These are phyloP conservation scores for Penicillium paxilli DNA, from an alignment of 495 filamentous ascomycete species.

Conservation along the genomic window DNA sequence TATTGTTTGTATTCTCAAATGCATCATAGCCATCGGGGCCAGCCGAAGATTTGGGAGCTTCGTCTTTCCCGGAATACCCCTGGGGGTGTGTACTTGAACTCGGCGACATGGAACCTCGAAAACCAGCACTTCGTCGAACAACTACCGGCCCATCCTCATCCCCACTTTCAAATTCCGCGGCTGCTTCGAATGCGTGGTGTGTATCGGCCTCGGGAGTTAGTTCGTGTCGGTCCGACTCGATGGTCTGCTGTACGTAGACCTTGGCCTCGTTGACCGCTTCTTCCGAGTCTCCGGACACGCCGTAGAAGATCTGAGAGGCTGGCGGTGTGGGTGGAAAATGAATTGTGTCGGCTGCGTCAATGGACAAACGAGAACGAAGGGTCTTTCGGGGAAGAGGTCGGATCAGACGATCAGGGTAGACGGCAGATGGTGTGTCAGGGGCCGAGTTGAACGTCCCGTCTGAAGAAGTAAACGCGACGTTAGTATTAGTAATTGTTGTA, in stretches of 20 bases:
- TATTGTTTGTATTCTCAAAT: slow-evolving; percentile 98
- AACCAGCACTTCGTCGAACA: slow-evolving; percentile 45
- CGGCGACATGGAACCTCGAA: slow-evolving; percentile 41
- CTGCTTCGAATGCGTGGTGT: slow-evolving; percentile 39
- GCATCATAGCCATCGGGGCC: slow-evolving; percentile 88
- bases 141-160: slow-evolving; percentile 48
- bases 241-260: slow-evolving; percentile 47
- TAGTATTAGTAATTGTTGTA: too few relatives aligned
- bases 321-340: slow-evolving; percentile 73
- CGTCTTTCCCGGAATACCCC: slow-evolving; percentile 24
- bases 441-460: slow-evolving; percentile 57
- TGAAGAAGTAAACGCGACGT: slow-evolving; percentile 39
- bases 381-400: slow-evolving; percentile 87
- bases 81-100: slow-evolving; percentile 28
- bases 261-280: slow-evolving; percentile 44
- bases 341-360: slow-evolving; percentile 79
- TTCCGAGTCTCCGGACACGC: slow-evolving; percentile 56
- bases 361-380: slow-evolving; percentile 79
- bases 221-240: slow-evolving; percentile 38
- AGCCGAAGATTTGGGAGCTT: slow-evolving; percentile 35
- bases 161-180: slow-evolving; percentile 44
- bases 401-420: slow-evolving; percentile 88
- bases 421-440: slow-evolving; percentile 70
- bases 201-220: slow-evolving; percentile 50
- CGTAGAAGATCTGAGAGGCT: slow-evolving; percentile 71